phyloP scores from a whole-genome alignment of 2,329 filamentous ascomycete genomes.

The Ophiocordyceps camponoti-floridani region DNA sequence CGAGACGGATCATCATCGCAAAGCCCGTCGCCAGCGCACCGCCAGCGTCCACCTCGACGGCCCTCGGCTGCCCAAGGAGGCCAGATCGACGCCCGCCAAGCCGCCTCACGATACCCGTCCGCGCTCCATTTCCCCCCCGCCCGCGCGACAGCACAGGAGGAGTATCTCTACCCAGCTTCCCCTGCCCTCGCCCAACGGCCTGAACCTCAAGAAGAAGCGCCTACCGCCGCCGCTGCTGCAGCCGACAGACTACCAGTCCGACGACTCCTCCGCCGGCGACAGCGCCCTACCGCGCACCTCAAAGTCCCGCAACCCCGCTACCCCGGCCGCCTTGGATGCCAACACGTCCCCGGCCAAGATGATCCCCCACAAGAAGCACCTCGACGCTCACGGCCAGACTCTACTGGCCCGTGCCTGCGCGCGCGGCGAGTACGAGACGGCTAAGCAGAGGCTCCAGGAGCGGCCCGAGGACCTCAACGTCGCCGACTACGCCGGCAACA shows the following conservation, averaged over 20 bases:
- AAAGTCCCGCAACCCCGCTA: conserved; percentile 36
- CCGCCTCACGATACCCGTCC: conserved; percentile 13
- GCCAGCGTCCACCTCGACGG: conserved; percentile 23
- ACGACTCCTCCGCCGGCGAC: conserved; percentile 44
- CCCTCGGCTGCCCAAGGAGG: conserved; percentile 13
- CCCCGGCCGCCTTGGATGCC: conserved; percentile 37
- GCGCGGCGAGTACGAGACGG: conserved; percentile 62
- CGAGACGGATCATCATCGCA: conserved; percentile 34
- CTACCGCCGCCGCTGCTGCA: conserved; percentile 42
- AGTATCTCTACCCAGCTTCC: conserved; percentile 47
- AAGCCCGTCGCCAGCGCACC: conserved; percentile 33
- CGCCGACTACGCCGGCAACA: conserved; percentile 89
- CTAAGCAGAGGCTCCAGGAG: conserved; percentile 57
- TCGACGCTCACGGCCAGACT: conserved; percentile 86
- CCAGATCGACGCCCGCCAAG: conserved; percentile 14
- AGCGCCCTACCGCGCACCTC: conserved; percentile 41
- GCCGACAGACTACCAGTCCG: conserved; percentile 47
- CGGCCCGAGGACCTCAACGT: conserved; percentile 78
- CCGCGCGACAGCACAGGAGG: conserved; percentile 35
- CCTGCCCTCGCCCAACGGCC: conserved; percentile 33
- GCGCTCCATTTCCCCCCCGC: conserved; percentile 41
- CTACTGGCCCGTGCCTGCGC: conserved; percentile 80
- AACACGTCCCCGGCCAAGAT: conserved; percentile 51
- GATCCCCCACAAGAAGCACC: conserved; percentile 61
- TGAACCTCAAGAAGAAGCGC: conserved; percentile 42